Conservation (phyloP, 345 rosid genomes). For the Sonneratia caseolaris region DNA sequence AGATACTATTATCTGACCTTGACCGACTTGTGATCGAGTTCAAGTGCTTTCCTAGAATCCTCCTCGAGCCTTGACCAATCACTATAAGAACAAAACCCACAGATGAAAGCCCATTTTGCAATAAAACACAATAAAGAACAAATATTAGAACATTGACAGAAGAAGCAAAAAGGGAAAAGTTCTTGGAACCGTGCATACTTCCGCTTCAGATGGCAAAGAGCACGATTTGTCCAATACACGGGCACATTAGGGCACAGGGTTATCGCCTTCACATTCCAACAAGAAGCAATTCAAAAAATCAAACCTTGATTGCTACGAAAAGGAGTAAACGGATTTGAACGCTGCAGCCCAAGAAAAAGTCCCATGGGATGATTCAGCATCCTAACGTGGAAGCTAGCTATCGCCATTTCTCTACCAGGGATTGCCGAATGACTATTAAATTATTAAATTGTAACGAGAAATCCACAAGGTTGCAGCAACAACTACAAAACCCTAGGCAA, state of each 20-base stretch:
- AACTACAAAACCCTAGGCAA: background rate
- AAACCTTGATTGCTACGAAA: background rate
- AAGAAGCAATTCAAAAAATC: background rate
- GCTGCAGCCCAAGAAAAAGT: background rate
- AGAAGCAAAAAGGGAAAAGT: background rate
- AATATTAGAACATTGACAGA: background rate
- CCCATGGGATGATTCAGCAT: background rate
- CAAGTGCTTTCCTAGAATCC: constrained; percentile 71
- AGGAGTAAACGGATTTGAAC: background rate
- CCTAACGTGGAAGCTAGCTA: background rate
- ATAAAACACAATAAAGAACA: background rate
- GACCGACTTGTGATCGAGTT: constrained; percentile 46
- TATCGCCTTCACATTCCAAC: constrained; percentile 45
- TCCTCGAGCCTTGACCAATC: constrained; percentile 79
- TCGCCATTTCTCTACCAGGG: background rate
- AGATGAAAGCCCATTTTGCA: background rate
- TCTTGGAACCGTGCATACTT: constrained; percentile 45
- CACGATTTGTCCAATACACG: constrained; percentile 88
- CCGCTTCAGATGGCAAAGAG: constrained; percentile 75
- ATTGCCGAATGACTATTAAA: background rate
- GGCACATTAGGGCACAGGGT: constrained; percentile 75
- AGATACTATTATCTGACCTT: background rate
- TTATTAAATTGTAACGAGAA: too few relatives aligned
- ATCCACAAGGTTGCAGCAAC: background rate
- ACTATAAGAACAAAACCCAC: constrained; percentile 21